Evolutionary conservation across 495 filamentous ascomycete genomes (phyloP), one percentile per base, ranked within the genome.

Genomic region (Friedmanniomyces simplex): DNA sequence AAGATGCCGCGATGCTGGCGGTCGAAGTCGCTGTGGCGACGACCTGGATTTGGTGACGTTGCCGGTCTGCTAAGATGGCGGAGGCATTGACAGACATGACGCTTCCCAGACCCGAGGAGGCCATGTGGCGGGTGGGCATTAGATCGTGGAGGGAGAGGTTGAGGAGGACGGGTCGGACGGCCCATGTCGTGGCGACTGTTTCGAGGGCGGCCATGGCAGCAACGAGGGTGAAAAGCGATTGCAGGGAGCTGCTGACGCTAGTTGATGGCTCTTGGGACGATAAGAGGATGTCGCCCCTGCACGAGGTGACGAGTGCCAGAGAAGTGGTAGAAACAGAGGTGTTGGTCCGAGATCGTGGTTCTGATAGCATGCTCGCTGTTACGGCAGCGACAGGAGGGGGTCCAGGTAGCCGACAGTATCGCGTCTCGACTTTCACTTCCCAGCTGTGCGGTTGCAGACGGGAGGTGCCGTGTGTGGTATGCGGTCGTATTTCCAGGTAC

Each of bases 1-100:
- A 55, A 0, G 74, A 73, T 14, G 75, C 69, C 10, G 77, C 18
- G 24, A 86, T 66, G 58, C 80, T 84, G 67, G 84, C 60, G 21
- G 75, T 66, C 22, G 77, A 70, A 13, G 63, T 65, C 21, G 68
- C 58, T 5, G 68, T 70, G 12, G 61, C 64, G 41, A 69, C 45
- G 20, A 67, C 54, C 32, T 63, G 66, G 10, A 69, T 50, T 43
- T 61, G 56, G 36, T 63, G 60, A 26, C 57, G 63, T 46, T 60
- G 57, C 4, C 60, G 28, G 13, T 42, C 26, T 26, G 25, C 47
- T 34, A 66, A 58, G 20, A 69, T 51, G 20, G 20, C 49, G 32
- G 55, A 37, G 14, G 64, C 32, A 26, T 50, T 43, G 34, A 54
- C 37, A 18, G 24, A 25, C 18, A 20, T 41, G 43, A 14, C 25